Percentiles rank a stretch among this genome's conserved stretches.
Evolutionary conservation across 1,139 yeast genomes (phyloP).

Genomic region (Lodderomyces beijingensis): DNA sequence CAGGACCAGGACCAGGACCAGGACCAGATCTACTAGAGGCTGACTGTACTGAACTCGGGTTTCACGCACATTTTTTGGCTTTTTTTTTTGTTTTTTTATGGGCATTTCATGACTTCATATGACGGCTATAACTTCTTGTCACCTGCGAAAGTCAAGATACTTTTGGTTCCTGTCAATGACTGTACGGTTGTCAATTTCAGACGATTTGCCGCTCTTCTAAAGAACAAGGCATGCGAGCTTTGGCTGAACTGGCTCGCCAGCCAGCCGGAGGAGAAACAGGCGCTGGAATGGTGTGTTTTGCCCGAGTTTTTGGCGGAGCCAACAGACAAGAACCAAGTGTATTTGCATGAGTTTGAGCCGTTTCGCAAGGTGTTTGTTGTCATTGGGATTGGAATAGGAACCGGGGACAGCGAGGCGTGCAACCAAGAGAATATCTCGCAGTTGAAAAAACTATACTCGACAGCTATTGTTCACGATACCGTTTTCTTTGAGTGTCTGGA

Average conservation of each 20-base stretch:
- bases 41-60: no score
- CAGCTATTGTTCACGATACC: slow-evolving; percentile 59
- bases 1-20: no score
- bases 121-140: slow-evolving; percentile 24
- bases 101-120: neutral
- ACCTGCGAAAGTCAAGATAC: slow-evolving; percentile 64
- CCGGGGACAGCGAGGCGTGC: slow-evolving; percentile 6
- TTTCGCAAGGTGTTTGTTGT: slow-evolving; percentile 70
- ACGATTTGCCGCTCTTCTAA: slow-evolving; percentile 9
- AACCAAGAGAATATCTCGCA: slow-evolving; percentile 6
- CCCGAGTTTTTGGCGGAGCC: slow-evolving; percentile 50
- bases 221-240: neutral
- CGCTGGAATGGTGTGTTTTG: slow-evolving; percentile 25
- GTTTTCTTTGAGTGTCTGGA: slow-evolving; percentile 50
- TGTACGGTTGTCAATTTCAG: slow-evolving; percentile 47
- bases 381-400: slow-evolving; percentile 56
- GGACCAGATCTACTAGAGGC: no score
- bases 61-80: slow-evolving; percentile 1
- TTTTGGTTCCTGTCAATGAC: slow-evolving; percentile 69
- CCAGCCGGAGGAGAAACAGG: slow-evolving; percentile 16
- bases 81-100: neutral
- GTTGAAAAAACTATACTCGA: slow-evolving; percentile 40
- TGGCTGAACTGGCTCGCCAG: no score
- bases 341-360: slow-evolving; percentile 86
- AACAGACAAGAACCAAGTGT: slow-evolving; percentile 55